Base-by-base conservation (phyloP, 192 early-diverging fungal genomes). In the Coemansia sp. region DNA sequence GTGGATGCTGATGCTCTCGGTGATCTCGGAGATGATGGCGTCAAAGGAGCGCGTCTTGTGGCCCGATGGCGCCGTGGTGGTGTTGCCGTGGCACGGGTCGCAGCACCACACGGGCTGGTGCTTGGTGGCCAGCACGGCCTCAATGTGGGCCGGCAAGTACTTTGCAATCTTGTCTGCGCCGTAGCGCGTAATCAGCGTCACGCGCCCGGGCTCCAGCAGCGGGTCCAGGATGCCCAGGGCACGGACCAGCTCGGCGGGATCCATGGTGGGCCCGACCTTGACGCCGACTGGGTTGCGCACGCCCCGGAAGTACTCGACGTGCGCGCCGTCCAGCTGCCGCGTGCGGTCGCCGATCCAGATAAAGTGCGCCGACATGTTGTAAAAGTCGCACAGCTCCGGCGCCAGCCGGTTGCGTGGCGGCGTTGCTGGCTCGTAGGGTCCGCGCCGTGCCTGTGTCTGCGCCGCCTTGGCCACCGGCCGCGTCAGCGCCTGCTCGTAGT, bases 31-130 rank as follows among this genome's bases (percentile, higher is more conserved):
- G 54, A 93, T 91, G 64, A 99, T 99, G 54, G 94, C 88, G 35
- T 94, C 88, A 72, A 96, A 94, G 36, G 92, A 86, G 38, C 97
- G 84, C 2, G 97, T 99, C 83, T 98, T 98, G 68, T 95, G 84
- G 6, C 94, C 94, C 6, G 90, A 83, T 0, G 83, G 81, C 0
- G 92, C 89, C 14, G 88, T 89, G 62, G 93, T 92, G 15, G 96
- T 98, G 83, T 99, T 99, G 68, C 97, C 97, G 75, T 99, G 97
- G 95, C 97, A 97, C 12, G 97, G 97, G 74, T 99, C 97, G 79
- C 91, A 93, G 37, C 87, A 93, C 97, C 97, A 99, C 9, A 98
- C 95, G 1, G 95, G 94, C 70, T 87, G 84, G 82, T 98, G 95
- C 10, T 86, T 86, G 0, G 94, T 92, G 1, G 76, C 79, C 64